Base-by-base conservation (phyloP, 352 stramenopile genomes). In the Globisporangium nodosum region DNA sequence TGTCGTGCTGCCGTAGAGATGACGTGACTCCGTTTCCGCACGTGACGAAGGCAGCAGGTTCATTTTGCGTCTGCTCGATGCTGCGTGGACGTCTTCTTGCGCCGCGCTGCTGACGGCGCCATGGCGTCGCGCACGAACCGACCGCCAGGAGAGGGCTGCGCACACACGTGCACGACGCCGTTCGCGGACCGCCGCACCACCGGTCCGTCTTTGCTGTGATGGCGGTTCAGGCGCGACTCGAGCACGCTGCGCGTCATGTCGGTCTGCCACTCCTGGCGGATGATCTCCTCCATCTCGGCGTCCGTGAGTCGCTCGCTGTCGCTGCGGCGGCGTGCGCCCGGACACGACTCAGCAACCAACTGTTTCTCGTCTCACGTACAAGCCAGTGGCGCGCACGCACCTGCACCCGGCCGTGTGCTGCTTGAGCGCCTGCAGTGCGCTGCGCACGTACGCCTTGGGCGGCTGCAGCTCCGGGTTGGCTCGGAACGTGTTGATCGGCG, bases 201-300 rank as follows among this genome's bases (percentile, higher is more conserved):
- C 0, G 79, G 77, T 48, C 81, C 76, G 46, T 87, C 69, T 18
- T 61, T 64, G 53, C 73, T 87, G 7, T 62, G 64, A 54, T 91
- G 78, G 9, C 77, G 78, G 52, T 91, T 91, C 35, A 89, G 39
- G 16, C 81, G 71, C 16, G 63, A 63, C 52, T 85, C 65, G 62
- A 85, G 69, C 31, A 86, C 65, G 40, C 54, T 70, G 15, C 77
- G 73, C 18, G 71, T 74, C 63, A 88, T 74, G 45, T 88, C 66
- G 3, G 76, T 87, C 30, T 74, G 77, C 79, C 81, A 90, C 46
- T 90, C 79, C 33, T 90, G 76, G 18, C 52, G 48, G 9, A 86
- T 66, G 18, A 89, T 74, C 33, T 64, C 60, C 12, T 64, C 58
- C 48, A 88, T 49, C 56, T 88, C 81, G n/a, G 58, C 49, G 15